Conservation (phyloP, 1,284 basidiomycete species). For the Chalciporus sp. region DNA sequence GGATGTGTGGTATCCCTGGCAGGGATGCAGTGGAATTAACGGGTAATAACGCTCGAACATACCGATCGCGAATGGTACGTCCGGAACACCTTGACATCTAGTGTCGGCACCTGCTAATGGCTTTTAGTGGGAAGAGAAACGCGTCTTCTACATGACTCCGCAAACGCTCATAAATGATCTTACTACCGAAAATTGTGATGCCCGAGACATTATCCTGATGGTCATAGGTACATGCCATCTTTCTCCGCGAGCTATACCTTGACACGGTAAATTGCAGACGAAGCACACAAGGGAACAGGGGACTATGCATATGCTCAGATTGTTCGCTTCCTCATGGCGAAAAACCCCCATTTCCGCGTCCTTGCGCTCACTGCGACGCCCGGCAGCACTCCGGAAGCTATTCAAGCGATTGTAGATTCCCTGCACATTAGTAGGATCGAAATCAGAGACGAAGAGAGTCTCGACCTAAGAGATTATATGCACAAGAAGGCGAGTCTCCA, state of each 20-base stretch:
- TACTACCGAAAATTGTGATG: constrained; percentile 71
- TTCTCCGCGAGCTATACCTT: constrained; percentile 1
- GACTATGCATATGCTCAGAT: constrained; percentile 93
- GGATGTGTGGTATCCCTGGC: constrained; percentile 92
- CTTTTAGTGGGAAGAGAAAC: constrained; percentile 77
- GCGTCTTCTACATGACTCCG: constrained; percentile 98
- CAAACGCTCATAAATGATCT: constrained; percentile 95
- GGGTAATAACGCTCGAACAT: constrained; percentile 60
- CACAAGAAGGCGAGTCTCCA: constrained; percentile 73
- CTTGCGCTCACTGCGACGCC: constrained; percentile 96
- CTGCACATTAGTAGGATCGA: constrained; percentile 98
- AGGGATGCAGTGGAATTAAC: constrained; percentile 87
- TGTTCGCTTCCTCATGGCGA: constrained; percentile 88
- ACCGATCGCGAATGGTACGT: constrained; percentile 66
- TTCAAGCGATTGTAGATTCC: constrained; percentile 91
- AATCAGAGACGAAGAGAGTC: constrained; percentile 88
- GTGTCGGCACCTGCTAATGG: neutral
- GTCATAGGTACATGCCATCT: constrained; percentile 66
- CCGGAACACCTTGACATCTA: neutral
- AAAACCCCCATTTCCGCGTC: constrained; percentile 92
- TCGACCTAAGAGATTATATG: constrained; percentile 87
- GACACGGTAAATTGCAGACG: constrained; percentile 57
- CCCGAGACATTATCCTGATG: constrained; percentile 77
- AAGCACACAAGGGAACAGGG: constrained; percentile 94
- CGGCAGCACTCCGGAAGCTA: constrained; percentile 81